phyloP scores from a whole-genome alignment of 225 moss, liverwort and hornwort species.

The Bryoerythrophyllum caledonicum region DNA sequence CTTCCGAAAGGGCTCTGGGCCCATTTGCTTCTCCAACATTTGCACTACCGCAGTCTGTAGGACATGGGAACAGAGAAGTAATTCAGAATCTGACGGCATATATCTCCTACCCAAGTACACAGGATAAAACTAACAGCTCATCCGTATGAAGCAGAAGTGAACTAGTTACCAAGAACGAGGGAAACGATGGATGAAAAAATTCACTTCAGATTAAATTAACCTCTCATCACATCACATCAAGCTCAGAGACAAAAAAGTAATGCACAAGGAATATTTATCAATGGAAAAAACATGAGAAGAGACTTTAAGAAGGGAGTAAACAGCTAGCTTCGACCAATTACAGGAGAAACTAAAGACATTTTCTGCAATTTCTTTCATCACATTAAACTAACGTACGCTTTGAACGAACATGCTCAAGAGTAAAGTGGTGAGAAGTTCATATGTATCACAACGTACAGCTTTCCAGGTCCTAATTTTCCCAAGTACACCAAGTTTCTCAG shows the following conservation, averaged over 20 bases:
- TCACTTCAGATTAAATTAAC: conserved; percentile 1
- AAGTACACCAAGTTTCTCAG: conserved; percentile 86
- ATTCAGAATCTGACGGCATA: conserved; percentile 28
- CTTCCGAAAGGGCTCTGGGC: conserved; percentile 97
- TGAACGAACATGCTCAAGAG: conserved; percentile 22
- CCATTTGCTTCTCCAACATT: conserved; percentile 99
- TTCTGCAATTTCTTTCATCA: conserved; percentile 9
- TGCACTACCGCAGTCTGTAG: conserved; percentile 93
- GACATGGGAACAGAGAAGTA: conserved; percentile 21
- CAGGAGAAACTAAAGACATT: not conserved
- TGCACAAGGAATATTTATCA: not conserved
- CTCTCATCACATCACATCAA: conserved; percentile 11
- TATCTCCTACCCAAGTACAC: conserved; percentile 23
- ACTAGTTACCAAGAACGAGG: conserved; percentile 8
- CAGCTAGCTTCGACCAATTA: not conserved
- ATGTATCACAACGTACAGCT: conserved; percentile 64
- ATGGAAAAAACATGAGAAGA: not conserved
- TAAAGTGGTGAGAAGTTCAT: conserved; percentile 17
- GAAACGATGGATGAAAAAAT: not conserved
- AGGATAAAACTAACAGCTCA: not conserved
- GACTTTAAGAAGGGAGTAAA: not conserved
- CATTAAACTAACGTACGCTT: conserved; percentile 10
- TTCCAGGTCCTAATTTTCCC: conserved; percentile 95
- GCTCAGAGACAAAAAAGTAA: not conserved
- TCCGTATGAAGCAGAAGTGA: conserved; percentile 5